Conservation (phyloP, 805 yeast species). For the Teunomyces cretensis region DNA sequence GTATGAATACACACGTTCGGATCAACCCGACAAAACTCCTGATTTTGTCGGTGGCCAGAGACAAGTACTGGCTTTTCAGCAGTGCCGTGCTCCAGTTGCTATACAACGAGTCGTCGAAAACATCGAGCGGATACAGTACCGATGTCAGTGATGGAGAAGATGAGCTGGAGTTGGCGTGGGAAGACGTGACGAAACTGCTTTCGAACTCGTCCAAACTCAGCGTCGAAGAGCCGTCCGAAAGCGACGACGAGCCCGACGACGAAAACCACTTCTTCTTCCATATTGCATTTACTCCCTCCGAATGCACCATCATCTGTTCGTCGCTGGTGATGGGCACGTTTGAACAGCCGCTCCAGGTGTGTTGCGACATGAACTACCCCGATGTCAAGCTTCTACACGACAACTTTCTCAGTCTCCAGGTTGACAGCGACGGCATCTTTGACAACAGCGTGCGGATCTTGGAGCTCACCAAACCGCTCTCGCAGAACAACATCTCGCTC, state of each 20-base stretch:
- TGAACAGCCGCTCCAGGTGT: slow-evolving; percentile 34
- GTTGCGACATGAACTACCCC: slow-evolving; percentile 29
- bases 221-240: neutral
- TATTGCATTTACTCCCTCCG: slow-evolving; percentile 61
- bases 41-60: slow-evolving; percentile 53
- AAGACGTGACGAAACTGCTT: neutral
- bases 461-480: slow-evolving; percentile 58
- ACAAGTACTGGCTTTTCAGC: slow-evolving; percentile 52
- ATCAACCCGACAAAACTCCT: slow-evolving; percentile 46
- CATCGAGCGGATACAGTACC: slow-evolving; percentile 1
- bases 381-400: slow-evolving; percentile 43
- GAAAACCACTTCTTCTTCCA: slow-evolving; percentile 50
- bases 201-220: neutral
- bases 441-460: slow-evolving; percentile 52
- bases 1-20: slow-evolving; percentile 48
- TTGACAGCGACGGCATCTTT: slow-evolving; percentile 58
- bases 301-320: slow-evolving; percentile 60
- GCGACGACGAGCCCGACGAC: slow-evolving; percentile 12
- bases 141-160: slow-evolving; percentile 7
- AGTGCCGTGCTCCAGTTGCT: slow-evolving; percentile 51
- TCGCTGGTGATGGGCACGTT: slow-evolving; percentile 40
- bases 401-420: slow-evolving; percentile 52
- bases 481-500: slow-evolving; percentile 54
- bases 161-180: no score
- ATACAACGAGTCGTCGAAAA: slow-evolving; percentile 31